phyloP scores from a whole-genome alignment of 2,329 filamentous ascomycete species.

The Cladosporium phlei region DNA sequence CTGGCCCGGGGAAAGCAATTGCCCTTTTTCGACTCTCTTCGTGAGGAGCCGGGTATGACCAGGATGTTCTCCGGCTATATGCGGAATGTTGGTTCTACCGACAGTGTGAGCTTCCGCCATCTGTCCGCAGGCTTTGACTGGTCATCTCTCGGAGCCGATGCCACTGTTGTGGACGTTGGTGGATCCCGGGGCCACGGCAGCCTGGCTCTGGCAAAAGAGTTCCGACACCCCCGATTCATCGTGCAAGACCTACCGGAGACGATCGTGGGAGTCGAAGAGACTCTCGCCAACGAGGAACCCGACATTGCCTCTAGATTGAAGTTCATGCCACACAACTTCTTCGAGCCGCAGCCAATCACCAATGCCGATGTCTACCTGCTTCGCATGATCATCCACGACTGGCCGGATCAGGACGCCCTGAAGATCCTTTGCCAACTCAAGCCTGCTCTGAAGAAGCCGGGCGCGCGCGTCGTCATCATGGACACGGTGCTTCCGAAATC shows the following conservation, averaged over 20 bases:
- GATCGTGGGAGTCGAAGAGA: slow-evolving; percentile 16
- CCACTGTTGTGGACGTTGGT: slow-evolving; percentile 50
- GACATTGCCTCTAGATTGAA: slow-evolving; percentile 14
- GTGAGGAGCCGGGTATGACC: slow-evolving; percentile 17
- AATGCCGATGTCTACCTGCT: slow-evolving; percentile 30
- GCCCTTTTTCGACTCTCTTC: slow-evolving; percentile 24
- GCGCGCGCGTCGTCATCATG: slow-evolving; percentile 24
- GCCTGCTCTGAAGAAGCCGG: slow-evolving; percentile 18
- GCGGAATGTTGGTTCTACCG: slow-evolving; percentile 25
- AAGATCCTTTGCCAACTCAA: slow-evolving; percentile 21
- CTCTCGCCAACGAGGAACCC: slow-evolving; percentile 9
- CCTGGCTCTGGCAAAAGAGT: neutral
- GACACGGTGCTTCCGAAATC: slow-evolving; percentile 20
- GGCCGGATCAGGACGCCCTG: slow-evolving; percentile 22
- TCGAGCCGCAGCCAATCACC: slow-evolving; percentile 25
- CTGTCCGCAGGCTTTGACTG: slow-evolving; percentile 54
- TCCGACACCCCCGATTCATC: slow-evolving; percentile 24
- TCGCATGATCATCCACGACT: slow-evolving; percentile 26
- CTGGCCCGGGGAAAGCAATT: slow-evolving; percentile 17
- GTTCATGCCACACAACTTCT: slow-evolving; percentile 25
- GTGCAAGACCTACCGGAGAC: slow-evolving; percentile 42
- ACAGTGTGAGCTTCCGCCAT: slow-evolving; percentile 53
- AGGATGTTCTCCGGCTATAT: slow-evolving; percentile 22
- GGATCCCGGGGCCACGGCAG: neutral
- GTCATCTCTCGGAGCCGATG: slow-evolving; percentile 42